A percentile compares a stretch with the other conserved stretches of the same genome.
These are phyloP conservation scores for Glycine latifolia DNA, from an alignment of 306 rosid genomes.

Conservation along the genomic window DNA sequence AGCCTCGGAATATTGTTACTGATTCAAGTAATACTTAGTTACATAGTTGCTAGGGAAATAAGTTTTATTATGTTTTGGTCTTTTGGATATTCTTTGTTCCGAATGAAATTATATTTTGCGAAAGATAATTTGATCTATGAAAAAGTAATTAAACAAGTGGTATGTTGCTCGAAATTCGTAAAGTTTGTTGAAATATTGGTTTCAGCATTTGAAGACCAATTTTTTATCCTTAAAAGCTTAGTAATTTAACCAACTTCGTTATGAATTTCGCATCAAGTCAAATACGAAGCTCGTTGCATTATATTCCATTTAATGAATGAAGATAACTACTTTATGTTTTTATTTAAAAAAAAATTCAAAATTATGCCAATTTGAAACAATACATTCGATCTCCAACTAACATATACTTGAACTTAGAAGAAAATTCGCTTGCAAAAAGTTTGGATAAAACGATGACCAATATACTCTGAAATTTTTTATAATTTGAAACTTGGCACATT, in stretches of 20 bases:
- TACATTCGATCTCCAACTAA: background rate
- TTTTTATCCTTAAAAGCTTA: background rate
- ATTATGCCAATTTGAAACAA: background rate
- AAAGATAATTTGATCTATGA: background rate
- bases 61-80: background rate
- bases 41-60: background rate
- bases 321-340: background rate
- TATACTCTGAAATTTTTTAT: background rate
- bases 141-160: background rate
- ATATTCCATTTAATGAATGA: too few species aligned
- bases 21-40: background rate
- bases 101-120: background rate
- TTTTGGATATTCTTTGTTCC: background rate
- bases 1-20: background rate
- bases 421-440: background rate
- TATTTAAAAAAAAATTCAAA: background rate
- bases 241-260: background rate
- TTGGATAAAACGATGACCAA: background rate
- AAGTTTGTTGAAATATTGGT: too few species aligned
- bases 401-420: background rate
- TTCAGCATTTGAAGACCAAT: too few species aligned
- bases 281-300: too few species aligned
- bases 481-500: conserved; percentile 1
- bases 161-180: too few species aligned
- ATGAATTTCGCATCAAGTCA: too few species aligned